Evolutionary conservation across 192 early-diverging fungal species (phyloP), one percentile per base, ranked within the genome.

Genomic region (Coemansia sp.): DNA sequence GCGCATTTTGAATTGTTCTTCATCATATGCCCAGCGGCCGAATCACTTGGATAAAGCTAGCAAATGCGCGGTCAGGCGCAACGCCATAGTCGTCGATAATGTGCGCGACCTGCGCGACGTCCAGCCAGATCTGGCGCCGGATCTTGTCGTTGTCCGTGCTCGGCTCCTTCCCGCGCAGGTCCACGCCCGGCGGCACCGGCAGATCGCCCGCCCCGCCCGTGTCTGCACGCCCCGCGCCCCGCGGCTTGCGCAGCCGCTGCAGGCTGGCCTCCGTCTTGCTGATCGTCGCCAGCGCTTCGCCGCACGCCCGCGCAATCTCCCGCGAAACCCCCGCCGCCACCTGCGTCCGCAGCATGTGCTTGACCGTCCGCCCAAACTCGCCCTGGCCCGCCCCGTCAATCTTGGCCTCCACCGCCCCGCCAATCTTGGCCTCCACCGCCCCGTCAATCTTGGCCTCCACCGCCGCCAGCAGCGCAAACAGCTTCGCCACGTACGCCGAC

Each of bases 241-340:
- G 28, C 11, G 31, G 31, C 2, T 52, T 42, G 21, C 74, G 64
- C 48, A 78, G 56, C 16, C 76, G 44, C 23, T 54, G 60, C 46
- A 78, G 44, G 22, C 76, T 78, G 12, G 69, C 76, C 51, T 78
- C 76, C 0, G 76, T 78, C 48, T 71, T 70, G 58, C 74, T 77
- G 28, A 77, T 62, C 8, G 74, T 67, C 10, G 64, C 60, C 60
- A 77, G 47, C 2, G 74, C 68, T 6, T 77, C 74, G 6, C 14
- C 11, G 8, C 56, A 58, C 3, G 33, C 68, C 11, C 33, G 40
- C 22, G 74, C 64, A 46, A 77, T 14, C 22, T 60, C 74, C 6
- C 27, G 35, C 23, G 74, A 67, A n/a, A 77, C 35, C 1, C 54
- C 68, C 7, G 27, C 33, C 23, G 60, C 62, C 31, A 62, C 54